phyloP scores from a whole-genome alignment of 306 rosid species.

The Vigna nakashimae region DNA sequence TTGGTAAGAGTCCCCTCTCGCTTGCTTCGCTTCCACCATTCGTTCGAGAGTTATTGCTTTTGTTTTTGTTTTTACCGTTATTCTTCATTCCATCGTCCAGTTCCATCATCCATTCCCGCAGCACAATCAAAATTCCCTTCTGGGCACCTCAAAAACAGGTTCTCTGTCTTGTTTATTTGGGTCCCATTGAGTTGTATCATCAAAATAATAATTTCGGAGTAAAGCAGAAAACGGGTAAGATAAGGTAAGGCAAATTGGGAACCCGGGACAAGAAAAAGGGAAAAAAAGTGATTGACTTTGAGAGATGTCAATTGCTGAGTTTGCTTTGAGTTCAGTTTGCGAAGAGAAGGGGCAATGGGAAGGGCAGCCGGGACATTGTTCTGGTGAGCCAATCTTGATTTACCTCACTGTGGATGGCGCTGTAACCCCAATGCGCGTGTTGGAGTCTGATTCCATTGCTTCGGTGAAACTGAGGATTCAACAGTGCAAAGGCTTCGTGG shows the following conservation, averaged over 20 bases:
- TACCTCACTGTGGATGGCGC: conserved; percentile 59
- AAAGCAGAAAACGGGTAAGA: conserved; percentile 8
- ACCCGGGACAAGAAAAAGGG: not conserved
- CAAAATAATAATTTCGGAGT: too few relatives aligned
- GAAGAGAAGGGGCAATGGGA: conserved; percentile 49
- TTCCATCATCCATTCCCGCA: not conserved
- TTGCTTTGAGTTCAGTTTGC: conserved; percentile 58
- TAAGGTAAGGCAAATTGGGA: conserved; percentile 22
- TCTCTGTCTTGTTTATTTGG: not conserved
- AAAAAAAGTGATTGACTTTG: conserved; percentile 33
- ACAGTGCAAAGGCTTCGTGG: conserved; percentile 65
- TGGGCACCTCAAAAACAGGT: conserved; percentile 12
- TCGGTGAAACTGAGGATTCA: conserved; percentile 74
- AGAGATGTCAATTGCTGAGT: conserved; percentile 65
- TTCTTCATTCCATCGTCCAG: not conserved
- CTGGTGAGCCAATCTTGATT: conserved; percentile 58
- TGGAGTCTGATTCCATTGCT: conserved; percentile 71
- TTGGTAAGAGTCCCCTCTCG: conserved; percentile 79
- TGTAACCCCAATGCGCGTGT: conserved; percentile 62
- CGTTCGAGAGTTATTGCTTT: conserved; percentile 47
- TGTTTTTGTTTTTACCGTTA: not conserved
- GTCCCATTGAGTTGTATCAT: not conserved
- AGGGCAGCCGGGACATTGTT: conserved; percentile 43
- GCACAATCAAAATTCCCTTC: not conserved
- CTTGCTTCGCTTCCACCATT: conserved; percentile 27